These are phyloP conservation scores for Desmodesmus armatus DNA, from an alignment of 139 green algal species.

Conservation along the genomic window DNA sequence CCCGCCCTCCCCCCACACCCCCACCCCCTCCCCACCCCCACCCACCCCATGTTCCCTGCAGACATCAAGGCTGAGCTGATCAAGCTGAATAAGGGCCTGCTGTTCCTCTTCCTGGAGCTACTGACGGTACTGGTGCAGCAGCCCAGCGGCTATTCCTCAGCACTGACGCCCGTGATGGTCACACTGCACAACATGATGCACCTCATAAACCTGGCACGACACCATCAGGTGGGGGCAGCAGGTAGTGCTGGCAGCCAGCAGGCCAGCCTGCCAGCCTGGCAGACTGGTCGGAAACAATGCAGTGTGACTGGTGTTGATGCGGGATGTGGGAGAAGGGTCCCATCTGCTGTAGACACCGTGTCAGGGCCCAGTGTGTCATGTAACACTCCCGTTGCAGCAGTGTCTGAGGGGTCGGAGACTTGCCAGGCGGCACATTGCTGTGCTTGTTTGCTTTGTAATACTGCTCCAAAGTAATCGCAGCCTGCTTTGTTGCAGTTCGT, in stretches of 20 bases:
- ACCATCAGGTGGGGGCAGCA: conserved; percentile 55
- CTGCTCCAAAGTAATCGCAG: neutral
- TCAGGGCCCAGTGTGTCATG: neutral
- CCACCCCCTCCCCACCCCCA: neutral
- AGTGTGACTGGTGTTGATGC: neutral
- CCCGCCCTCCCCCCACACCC: neutral
- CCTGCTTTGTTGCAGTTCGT: neutral
- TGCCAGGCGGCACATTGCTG: neutral
- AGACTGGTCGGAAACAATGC: neutral
- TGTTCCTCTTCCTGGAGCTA: conserved; percentile 66
- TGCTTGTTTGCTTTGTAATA: neutral
- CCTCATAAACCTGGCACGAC: conserved; percentile 55
- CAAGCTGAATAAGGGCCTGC: conserved; percentile 49
- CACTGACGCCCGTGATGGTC: conserved; percentile 49
- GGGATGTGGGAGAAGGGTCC: neutral
- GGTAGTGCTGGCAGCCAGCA: too few species aligned
- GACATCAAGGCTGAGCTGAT: conserved; percentile 61
- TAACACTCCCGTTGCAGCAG: too few species aligned
- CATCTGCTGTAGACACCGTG: neutral
- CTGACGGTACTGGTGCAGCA: conserved; percentile 50
- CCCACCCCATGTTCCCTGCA: too few species aligned
- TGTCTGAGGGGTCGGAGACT: too few species aligned
- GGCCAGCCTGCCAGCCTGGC: neutral
- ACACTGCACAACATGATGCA: conserved; percentile 60
- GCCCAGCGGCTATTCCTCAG: conserved; percentile 32